Percentiles rank a stretch among this genome's conserved stretches.
Conservation (phyloP, 1,284 basidiomycete genomes). For the Laetiporus sulphureus region DNA sequence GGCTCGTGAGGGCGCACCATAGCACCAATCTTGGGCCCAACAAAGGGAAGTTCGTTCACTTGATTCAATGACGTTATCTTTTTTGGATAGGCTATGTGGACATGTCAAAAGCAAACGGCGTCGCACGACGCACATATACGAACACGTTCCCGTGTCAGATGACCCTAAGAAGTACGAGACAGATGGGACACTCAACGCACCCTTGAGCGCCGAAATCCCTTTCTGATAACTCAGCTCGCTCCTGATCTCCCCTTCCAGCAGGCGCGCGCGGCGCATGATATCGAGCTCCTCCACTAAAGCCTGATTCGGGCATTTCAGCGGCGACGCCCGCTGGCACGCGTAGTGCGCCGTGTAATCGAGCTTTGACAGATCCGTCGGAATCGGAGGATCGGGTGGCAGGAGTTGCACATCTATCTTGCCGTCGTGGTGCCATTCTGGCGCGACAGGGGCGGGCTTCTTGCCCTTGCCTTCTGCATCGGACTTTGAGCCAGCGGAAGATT, state of each 20-base stretch:
- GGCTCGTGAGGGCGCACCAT: slow-evolving; percentile 37
- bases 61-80: slow-evolving; percentile 40
- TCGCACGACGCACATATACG: too few species aligned
- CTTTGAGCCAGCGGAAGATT: too few species aligned
- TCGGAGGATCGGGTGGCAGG: slow-evolving; percentile 20
- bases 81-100: slow-evolving; percentile 59
- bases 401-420: slow-evolving; percentile 17
- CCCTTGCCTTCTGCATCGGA: not conserved
- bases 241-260: slow-evolving; percentile 55
- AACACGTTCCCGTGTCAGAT: not conserved
- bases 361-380: slow-evolving; percentile 17
- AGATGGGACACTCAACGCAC: slow-evolving; percentile 27
- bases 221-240: slow-evolving; percentile 65
- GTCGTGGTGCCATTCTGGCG: not conserved
- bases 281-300: slow-evolving; percentile 46
- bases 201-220: slow-evolving; percentile 65
- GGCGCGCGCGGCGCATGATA: slow-evolving; percentile 50
- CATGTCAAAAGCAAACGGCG: too few species aligned
- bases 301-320: slow-evolving; percentile 62
- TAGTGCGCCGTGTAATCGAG: slow-evolving; percentile 38
- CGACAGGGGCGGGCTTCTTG: not conserved
- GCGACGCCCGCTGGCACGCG: slow-evolving; percentile 55
- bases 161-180: not conserved
- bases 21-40: slow-evolving; percentile 53
- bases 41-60: slow-evolving; percentile 45